A percentile compares a stretch with the other conserved stretches of the same genome.
phyloP scores from a whole-genome alignment of 2,329 filamentous ascomycete genomes.

The Colletotrichum acutatum region DNA sequence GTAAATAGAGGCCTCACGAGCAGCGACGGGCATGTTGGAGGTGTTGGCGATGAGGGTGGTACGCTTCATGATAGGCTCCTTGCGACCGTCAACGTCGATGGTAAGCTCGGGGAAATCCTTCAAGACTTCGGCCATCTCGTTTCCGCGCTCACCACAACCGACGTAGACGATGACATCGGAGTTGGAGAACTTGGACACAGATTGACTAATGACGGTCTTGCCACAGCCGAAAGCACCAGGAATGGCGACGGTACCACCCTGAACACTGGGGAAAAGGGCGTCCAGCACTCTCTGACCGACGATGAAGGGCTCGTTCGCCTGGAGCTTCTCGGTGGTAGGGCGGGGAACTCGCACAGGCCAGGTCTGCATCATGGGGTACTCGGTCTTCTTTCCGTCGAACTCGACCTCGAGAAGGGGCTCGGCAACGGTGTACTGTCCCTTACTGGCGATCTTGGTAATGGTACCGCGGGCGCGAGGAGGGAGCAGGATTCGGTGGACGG shows the following conservation, averaged over 20 bases:
- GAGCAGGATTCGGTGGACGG: slow-evolving; percentile 91
- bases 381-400: slow-evolving; percentile 94
- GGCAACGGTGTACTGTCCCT: slow-evolving; percentile 93
- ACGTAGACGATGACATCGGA: slow-evolving; percentile 99
- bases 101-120: slow-evolving; percentile 99
- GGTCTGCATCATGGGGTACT: slow-evolving; percentile 97
- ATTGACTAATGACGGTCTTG: slow-evolving; percentile 99
- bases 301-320: slow-evolving; percentile 89
- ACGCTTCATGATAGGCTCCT: slow-evolving; percentile 99
- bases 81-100: slow-evolving; percentile 92
- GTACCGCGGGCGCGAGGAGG: slow-evolving; percentile 90
- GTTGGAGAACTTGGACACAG: slow-evolving; percentile 99
- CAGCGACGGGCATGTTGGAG: slow-evolving; percentile 99
- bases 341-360: slow-evolving; percentile 98
- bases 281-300: slow-evolving; percentile 98
- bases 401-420: slow-evolving; percentile 96
- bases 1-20: slow-evolving; percentile 98
- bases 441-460: slow-evolving; percentile 89
- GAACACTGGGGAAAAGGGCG: slow-evolving; percentile 94
- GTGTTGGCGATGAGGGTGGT: slow-evolving; percentile 98
- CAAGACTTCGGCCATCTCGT: slow-evolving; percentile 99
- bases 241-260: slow-evolving; percentile 97
- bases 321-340: slow-evolving; percentile 90
- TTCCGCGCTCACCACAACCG: slow-evolving; percentile 90
- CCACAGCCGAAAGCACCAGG: slow-evolving; percentile 98